Percentiles rank a stretch among this genome's conserved stretches.
Conservation (phyloP, 768 basidiomycete genomes). For the Russula olivacea region DNA sequence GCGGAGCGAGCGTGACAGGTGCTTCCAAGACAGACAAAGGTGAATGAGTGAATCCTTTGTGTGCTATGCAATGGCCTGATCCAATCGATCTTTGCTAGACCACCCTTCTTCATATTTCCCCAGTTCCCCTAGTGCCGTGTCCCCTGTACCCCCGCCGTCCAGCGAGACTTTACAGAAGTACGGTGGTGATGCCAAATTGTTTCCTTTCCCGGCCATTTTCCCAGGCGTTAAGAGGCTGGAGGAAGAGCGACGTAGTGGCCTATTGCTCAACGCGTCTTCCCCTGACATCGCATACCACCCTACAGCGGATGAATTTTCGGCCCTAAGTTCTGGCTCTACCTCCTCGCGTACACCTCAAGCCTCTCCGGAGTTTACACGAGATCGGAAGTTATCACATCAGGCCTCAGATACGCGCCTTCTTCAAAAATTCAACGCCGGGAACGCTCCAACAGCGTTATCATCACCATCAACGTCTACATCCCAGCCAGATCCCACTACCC, state of each 20-base stretch:
- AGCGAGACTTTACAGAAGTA: slow-evolving; percentile 68
- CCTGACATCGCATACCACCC: slow-evolving; percentile 44
- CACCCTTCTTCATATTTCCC: slow-evolving; percentile 34
- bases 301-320: slow-evolving; percentile 41
- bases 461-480: slow-evolving; percentile 43
- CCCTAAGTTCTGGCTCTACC: slow-evolving; percentile 38
- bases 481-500: slow-evolving; percentile 41
- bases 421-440: slow-evolving; percentile 43
- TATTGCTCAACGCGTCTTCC: slow-evolving; percentile 44
- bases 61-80: neutral
- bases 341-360: slow-evolving; percentile 46
- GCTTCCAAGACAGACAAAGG: slow-evolving; percentile 22
- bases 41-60: neutral
- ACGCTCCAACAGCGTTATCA: slow-evolving; percentile 37
- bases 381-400: slow-evolving; percentile 61
- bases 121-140: slow-evolving; percentile 51
- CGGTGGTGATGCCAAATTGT: slow-evolving; percentile 64
- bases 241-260: slow-evolving; percentile 51
- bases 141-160: slow-evolving; percentile 74
- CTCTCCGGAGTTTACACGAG: slow-evolving; percentile 47
- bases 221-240: slow-evolving; percentile 78
- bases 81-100: slow-evolving; percentile 10
- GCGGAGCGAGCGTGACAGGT: slow-evolving; percentile 26
- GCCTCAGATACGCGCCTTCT: slow-evolving; percentile 62
- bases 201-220: slow-evolving; percentile 90